Percentiles rank a stretch among this genome's conserved stretches.
phyloP scores from a whole-genome alignment of 176 grass and related monocot genomes.

The Oryza glaberrima region DNA sequence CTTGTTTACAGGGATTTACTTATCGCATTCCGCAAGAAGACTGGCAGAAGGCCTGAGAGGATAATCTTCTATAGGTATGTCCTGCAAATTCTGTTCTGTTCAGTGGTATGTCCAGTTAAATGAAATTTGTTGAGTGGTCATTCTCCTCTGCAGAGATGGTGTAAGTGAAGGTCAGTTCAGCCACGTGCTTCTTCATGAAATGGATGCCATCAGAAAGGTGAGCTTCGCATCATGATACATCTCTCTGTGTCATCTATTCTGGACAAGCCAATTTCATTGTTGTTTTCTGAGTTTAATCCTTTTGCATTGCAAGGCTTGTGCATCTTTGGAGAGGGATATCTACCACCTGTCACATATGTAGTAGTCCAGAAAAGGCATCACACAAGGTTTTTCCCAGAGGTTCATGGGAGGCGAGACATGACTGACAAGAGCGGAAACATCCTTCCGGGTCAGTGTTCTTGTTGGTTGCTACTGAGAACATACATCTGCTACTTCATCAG shows the following conservation, averaged over 20 bases:
- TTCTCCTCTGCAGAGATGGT: conserved; percentile 35
- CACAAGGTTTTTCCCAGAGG: conserved; percentile 77
- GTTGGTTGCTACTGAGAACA: neutral
- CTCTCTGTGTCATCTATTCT: neutral
- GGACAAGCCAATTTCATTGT: neutral
- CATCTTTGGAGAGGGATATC: conserved; percentile 62
- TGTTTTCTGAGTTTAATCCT: neutral
- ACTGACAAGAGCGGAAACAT: conserved; percentile 91
- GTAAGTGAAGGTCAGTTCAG: conserved; percentile 45
- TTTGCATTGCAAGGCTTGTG: conserved; percentile 63
- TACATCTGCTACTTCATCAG: neutral
- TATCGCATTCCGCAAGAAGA: conserved; percentile 49
- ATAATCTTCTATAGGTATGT: conserved; percentile 76
- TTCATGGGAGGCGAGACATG: conserved; percentile 50
- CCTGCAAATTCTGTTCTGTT: neutral
- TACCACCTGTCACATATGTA: conserved; percentile 73
- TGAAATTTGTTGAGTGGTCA: neutral
- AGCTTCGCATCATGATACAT: neutral
- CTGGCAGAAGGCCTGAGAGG: conserved; percentile 38
- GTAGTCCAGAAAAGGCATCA: conserved; percentile 92
- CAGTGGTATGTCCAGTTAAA: neutral
- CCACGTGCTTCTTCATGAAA: conserved; percentile 56
- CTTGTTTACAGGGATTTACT: conserved; percentile 57
- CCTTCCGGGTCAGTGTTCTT: conserved; percentile 61
- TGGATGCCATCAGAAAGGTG: conserved; percentile 80